These are phyloP conservation scores for Syzygium malaccense DNA, from an alignment of 441 rosid genomes.

Conservation along the genomic window DNA sequence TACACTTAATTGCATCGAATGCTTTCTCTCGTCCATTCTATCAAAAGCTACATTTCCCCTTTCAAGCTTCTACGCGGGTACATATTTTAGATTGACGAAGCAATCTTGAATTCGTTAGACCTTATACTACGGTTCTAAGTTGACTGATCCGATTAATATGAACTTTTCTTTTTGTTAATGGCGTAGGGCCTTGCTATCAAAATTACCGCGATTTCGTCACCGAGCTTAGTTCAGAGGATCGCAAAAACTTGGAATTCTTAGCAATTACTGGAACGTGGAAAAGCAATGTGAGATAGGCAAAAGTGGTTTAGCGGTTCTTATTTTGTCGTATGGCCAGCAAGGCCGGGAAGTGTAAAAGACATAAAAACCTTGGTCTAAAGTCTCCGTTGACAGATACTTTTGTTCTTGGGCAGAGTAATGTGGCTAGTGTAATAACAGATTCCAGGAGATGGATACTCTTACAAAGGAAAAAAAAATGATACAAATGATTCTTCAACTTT, in stretches of 20 bases:
- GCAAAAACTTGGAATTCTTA: background rate
- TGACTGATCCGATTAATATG: background rate
- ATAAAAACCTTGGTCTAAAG: background rate
- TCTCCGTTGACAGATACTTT: too few species aligned
- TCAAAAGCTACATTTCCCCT: background rate
- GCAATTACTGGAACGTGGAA: background rate
- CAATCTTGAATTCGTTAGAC: background rate
- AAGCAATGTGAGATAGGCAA: background rate
- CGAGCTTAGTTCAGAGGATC: background rate
- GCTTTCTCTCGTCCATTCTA: background rate
- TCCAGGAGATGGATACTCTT: background rate
- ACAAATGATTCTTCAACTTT: too few species aligned
- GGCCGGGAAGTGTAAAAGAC: background rate
- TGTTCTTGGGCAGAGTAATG: too few species aligned
- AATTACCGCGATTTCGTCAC: background rate
- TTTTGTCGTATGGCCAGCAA: background rate
- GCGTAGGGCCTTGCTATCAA: background rate
- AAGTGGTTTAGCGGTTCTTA: background rate
- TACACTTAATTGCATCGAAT: background rate
- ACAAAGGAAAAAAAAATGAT: too few species aligned
- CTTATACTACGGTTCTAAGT: background rate
- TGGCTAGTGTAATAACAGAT: too few species aligned
- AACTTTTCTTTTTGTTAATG: background rate
- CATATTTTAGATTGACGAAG: background rate
- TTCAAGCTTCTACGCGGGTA: background rate